Base-by-base conservation (phyloP, 805 yeast species). In the Candida krabiensis region DNA sequence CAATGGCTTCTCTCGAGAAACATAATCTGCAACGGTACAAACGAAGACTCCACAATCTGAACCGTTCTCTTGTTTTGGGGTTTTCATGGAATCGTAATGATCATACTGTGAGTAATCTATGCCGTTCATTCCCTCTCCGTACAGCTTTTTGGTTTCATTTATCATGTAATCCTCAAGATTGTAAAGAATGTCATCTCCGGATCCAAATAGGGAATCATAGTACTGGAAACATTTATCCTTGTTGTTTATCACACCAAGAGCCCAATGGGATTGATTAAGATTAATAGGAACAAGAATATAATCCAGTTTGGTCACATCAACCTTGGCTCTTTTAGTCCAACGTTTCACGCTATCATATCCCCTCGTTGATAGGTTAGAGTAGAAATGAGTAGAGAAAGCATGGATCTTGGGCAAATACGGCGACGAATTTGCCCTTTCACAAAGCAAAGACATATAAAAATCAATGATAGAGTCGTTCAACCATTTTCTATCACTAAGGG, bases 31-130 rank as follows among this genome's bases (percentile, higher is more conserved):
- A 32, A 80, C 83, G 38, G 89, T 77, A 60, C 97, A 84, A 2
- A 95, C 76, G 55, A 90, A 93, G 2, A 91, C 95, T 6, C 99
- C 99, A 67, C 99, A 93, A 61, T 93, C 99, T 49, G 59, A 86
- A 0, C 97, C 97, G 56, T 93, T 93, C 19, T 71, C 67, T 58
- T 93, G 99, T 49, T 83, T 86, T 1, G 99, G 98, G 29, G 90
- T 43, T 26, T 50, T 52, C 39, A 55, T 49, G 14, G 53, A 33
- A 14, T 45, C 56, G 19, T 46, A 40, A 17, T 48, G 42, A 21
- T 49, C 53, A 35, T 58, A 65, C 2, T 32, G 37, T n/a, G 48
- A 40, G 33, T 50, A 64, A 35, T 63, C 52, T n/a, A 44, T 43
- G 9, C 59, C 65, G 41, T 61, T 57, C 25, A 59, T 48, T 1